These are phyloP conservation scores for Tricholoma sp. DNA, from an alignment of 768 basidiomycete species.

Conservation along the genomic window DNA sequence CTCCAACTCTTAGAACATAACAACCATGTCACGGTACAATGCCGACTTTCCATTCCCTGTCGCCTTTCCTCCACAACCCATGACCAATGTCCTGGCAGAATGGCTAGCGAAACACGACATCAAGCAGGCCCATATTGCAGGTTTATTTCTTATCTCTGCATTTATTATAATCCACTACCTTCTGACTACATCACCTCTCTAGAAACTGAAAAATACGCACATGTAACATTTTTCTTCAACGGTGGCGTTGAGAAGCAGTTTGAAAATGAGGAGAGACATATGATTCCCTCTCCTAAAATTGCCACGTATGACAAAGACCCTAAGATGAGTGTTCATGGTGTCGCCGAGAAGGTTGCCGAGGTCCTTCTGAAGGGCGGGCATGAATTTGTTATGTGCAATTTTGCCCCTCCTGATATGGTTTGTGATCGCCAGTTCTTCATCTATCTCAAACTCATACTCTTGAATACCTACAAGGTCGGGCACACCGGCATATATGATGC, in stretches of 20 bases:
- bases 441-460: not conserved
- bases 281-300: slow-evolving; percentile 91
- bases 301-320: slow-evolving; percentile 92
- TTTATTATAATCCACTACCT: not conserved
- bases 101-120: slow-evolving; percentile 76
- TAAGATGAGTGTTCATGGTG: slow-evolving; percentile 82
- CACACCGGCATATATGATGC: slow-evolving; percentile 92
- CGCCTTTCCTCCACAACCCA: slow-evolving; percentile 90
- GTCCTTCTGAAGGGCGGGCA: slow-evolving; percentile 62
- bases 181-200: not conserved
- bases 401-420: slow-evolving; percentile 96
- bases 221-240: slow-evolving; percentile 98
- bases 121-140: slow-evolving; percentile 87
- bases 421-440: slow-evolving; percentile 9
- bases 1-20: slow-evolving; percentile 53
- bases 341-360: slow-evolving; percentile 91
- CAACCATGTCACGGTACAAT: slow-evolving; percentile 94
- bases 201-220: slow-evolving; percentile 98
- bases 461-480: slow-evolving; percentile 53
- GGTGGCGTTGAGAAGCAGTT: slow-evolving; percentile 95
- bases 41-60: slow-evolving; percentile 83
- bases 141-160: slow-evolving; percentile 28
- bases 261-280: slow-evolving; percentile 70
- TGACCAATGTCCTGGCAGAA: slow-evolving; percentile 94
- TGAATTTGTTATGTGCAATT: slow-evolving; percentile 97